Conservation (phyloP, 352 stramenopile genomes). For the Phytophthora litchii region DNA sequence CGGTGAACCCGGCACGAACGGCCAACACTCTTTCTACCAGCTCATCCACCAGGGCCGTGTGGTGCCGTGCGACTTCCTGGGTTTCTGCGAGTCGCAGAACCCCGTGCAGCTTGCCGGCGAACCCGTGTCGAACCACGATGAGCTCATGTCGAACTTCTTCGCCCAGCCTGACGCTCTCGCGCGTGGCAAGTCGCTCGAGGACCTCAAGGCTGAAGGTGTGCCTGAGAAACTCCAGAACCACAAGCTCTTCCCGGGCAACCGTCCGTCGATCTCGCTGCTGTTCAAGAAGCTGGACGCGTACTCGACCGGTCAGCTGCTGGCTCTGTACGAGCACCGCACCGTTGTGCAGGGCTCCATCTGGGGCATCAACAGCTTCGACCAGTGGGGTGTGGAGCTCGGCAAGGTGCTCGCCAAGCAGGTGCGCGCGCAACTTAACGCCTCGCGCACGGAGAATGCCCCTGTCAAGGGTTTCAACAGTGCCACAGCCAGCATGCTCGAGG, state of each 20-base stretch:
- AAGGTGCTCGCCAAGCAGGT: conserved; percentile 98
- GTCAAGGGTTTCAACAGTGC: conserved; percentile 96
- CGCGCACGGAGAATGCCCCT: conserved; percentile 69
- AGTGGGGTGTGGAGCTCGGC: conserved; percentile 98
- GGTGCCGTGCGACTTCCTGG: conserved; percentile 99
- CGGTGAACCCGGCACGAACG: conserved; percentile 97
- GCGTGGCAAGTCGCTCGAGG: conserved; percentile 94
- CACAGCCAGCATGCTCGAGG: conserved; percentile 92
- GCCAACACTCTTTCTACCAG: conserved; percentile 99
- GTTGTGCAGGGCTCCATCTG: conserved; percentile 98
- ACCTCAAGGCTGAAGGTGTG: conserved; percentile 94
- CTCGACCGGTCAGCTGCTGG: conserved; percentile 95
- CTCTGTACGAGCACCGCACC: conserved; percentile 98
- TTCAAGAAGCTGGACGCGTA: conserved; percentile 97
- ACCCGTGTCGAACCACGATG: conserved; percentile 97
- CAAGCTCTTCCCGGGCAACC: conserved; percentile 98
- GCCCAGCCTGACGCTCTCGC: conserved; percentile 98
- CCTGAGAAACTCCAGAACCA: conserved; percentile 92
- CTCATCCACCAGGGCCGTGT: conserved; percentile 98
- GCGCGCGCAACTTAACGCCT: conserved; percentile 85
- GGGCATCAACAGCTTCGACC: conserved; percentile 99
- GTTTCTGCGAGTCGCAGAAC: conserved; percentile 96
- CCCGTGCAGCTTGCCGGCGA: conserved; percentile 77
- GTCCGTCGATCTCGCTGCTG: conserved; percentile 96
- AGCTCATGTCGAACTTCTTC: conserved; percentile 99